Evolutionary conservation across 805 yeast genomes (phyloP).

Genomic region (Wickerhamomyces subpelliculosus): DNA sequence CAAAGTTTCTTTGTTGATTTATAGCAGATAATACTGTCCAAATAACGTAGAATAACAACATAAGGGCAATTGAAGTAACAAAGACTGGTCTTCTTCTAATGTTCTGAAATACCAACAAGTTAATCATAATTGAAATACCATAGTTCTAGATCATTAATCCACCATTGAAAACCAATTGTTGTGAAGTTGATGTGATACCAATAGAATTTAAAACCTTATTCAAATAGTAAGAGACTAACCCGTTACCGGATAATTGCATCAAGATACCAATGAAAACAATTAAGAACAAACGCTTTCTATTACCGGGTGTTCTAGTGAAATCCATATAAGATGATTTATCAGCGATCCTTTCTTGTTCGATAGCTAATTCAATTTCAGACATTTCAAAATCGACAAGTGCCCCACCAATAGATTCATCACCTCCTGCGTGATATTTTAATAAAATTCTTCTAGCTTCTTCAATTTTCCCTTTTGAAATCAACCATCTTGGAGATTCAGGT

Average conservation of each 20-base stretch:
- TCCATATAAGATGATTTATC: slow-evolving; percentile 30
- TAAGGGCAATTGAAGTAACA: slow-evolving; percentile 27
- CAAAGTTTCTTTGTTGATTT: slow-evolving; percentile 34
- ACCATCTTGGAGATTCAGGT: slow-evolving; percentile 46
- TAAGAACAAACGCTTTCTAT: slow-evolving; percentile 36
- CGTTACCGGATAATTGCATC: slow-evolving; percentile 45
- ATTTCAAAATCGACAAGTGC: slow-evolving; percentile 31
- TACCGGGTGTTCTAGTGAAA: slow-evolving; percentile 30
- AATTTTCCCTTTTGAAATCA: slow-evolving; percentile 31
- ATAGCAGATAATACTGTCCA: slow-evolving; percentile 43
- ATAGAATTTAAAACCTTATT: slow-evolving; percentile 43
- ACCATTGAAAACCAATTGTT: slow-evolving; percentile 44
- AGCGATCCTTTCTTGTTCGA: slow-evolving; percentile 33
- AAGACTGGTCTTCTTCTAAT: slow-evolving; percentile 32
- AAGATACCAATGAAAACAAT: slow-evolving; percentile 26
- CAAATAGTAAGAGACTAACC: slow-evolving; percentile 44
- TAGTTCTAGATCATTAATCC: slow-evolving; percentile 42
- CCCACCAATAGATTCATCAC: slow-evolving; percentile 17
- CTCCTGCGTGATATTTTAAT: slow-evolving; percentile 32
- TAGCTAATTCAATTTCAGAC: slow-evolving; percentile 31
- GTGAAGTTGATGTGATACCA: slow-evolving; percentile 41
- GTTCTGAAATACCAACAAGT: slow-evolving; percentile 22
- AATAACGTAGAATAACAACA: slow-evolving; percentile 32
- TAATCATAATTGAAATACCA: slow-evolving; percentile 25
- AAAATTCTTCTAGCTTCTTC: slow-evolving; percentile 38